Evolutionary conservation across 768 basidiomycete genomes (phyloP).

Genomic region (Suillus brevipes): DNA sequence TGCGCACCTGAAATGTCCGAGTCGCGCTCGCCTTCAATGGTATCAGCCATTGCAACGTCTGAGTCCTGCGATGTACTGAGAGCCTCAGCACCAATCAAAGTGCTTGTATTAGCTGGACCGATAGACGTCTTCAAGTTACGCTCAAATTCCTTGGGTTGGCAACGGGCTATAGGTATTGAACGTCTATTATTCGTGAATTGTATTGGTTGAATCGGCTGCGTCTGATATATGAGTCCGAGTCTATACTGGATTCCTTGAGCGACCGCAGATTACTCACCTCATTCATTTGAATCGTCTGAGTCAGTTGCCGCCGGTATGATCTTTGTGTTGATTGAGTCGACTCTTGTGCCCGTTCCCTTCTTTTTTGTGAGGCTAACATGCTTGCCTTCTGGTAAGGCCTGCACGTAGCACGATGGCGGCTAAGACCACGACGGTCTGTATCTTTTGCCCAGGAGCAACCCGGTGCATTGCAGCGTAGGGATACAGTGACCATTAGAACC

Average conservation of each 20-base stretch:
- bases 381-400: not conserved
- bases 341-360: not conserved
- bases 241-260: not conserved
- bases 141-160: not conserved
- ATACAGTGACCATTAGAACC: not conserved
- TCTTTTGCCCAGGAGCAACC: not conserved
- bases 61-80: not conserved
- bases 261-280: not conserved
- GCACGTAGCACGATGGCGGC: not conserved
- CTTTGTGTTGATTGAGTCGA: not conserved
- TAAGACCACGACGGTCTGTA: not conserved
- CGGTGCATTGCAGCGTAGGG: not conserved
- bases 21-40: not conserved
- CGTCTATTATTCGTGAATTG: not conserved
- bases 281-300: not conserved
- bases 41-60: not conserved
- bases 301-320: not conserved
- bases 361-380: not conserved
- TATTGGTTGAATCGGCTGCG: not conserved
- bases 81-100: not conserved
- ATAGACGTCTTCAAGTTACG: not conserved
- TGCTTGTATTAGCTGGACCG: not conserved
- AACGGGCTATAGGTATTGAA: not conserved
- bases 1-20: not conserved
- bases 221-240: not conserved